Base-by-base conservation (phyloP, 345 rosid species). In the Bruguiera gymnorhiza region DNA sequence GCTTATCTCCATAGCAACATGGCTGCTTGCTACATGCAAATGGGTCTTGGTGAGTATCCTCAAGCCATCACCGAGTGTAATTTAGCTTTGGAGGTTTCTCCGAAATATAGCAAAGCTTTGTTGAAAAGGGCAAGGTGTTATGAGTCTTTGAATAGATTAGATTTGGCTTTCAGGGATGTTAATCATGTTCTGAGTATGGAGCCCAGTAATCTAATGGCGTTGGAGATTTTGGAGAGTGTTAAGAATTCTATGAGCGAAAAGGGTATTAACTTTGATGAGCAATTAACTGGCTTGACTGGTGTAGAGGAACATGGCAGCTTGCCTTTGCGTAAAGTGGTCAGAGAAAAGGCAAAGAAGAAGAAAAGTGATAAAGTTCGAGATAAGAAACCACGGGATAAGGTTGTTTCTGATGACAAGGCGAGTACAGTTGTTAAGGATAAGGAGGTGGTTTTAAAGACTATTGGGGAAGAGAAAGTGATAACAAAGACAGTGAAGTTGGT, bases 11-110 rank as follows among this genome's bases (percentile, higher is more conserved):
- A 88, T 56, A 87, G 80, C 61, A 85, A 87, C 51, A 95, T 95
- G 98, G 99, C 99, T 27, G 80, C 87, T 63, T 92, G 98, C 70
- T 95, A 90, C 77, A 95, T 92, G 96, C 96, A 92, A 64, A 76
- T 95, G 96, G 99, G 99, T 66, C 65, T 95, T 6, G 97, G 97
- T 16, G 99, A 95, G 87, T 95, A 87, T 27, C 99, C 98, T 1
- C 86, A 91, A 62, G 99, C 99, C 4, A 92, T 95, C 58, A 86
- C 77, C 63, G 90, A 95, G 81, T 92, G 98, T 61, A 90, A 90
- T 79, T 76, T 85, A 70, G 98, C 99, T 54, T 73, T 92, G n/a
- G 91, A 95, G 67, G 91, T 87, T 70, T 86, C 96, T 23, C 97
- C 99, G 2, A 92, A 87, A 76, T 92, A 92, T 69, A 88, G 92